Percentiles rank a stretch among this genome's conserved stretches.
Evolutionary conservation across 1,284 basidiomycete genomes (phyloP).

Genomic region (Ustilago vetiveriae): DNA sequence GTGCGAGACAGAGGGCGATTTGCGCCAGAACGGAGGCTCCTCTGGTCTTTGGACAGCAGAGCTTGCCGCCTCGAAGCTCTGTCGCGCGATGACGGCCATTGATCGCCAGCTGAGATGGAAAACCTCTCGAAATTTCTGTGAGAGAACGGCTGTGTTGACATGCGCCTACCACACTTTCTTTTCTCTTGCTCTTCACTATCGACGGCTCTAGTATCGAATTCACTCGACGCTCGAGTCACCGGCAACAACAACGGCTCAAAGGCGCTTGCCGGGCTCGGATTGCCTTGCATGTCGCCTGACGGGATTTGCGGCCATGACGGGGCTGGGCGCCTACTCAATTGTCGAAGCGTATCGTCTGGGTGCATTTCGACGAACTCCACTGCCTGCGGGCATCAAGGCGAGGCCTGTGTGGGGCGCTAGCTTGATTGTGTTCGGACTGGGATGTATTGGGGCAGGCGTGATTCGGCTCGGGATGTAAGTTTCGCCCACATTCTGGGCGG

Average conservation of each 20-base stretch:
- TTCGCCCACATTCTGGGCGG: not conserved
- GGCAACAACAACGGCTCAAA: not conserved
- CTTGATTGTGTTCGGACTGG: constrained; percentile 43
- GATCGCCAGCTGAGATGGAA: not conserved
- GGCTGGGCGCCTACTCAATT: constrained; percentile 55
- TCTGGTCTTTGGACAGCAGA: too few relatives aligned
- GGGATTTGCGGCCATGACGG: constrained; percentile 57
- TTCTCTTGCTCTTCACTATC: constrained; percentile 3
- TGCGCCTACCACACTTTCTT: not conserved
- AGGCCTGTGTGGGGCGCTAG: constrained; percentile 48
- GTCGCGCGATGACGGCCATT: too few relatives aligned
- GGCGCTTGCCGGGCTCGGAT: constrained; percentile 37
- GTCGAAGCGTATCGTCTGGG: constrained; percentile 58
- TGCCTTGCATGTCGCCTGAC: constrained; percentile 60
- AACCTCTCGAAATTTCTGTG: not conserved
- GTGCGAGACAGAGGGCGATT: not conserved
- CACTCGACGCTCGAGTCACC: constrained; percentile 33
- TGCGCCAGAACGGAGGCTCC: too few relatives aligned
- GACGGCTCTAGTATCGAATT: constrained; percentile 34
- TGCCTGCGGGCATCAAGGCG: constrained; percentile 27
- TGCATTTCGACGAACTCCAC: constrained; percentile 34
- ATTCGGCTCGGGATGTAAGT: constrained; percentile 40
- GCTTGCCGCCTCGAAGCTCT: too few relatives aligned
- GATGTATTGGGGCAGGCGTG: constrained; percentile 40
- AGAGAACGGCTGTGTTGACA: constrained; percentile 35